Conservation (phyloP, 176 grass and related monocot species). For the Oryza australiensis region DNA sequence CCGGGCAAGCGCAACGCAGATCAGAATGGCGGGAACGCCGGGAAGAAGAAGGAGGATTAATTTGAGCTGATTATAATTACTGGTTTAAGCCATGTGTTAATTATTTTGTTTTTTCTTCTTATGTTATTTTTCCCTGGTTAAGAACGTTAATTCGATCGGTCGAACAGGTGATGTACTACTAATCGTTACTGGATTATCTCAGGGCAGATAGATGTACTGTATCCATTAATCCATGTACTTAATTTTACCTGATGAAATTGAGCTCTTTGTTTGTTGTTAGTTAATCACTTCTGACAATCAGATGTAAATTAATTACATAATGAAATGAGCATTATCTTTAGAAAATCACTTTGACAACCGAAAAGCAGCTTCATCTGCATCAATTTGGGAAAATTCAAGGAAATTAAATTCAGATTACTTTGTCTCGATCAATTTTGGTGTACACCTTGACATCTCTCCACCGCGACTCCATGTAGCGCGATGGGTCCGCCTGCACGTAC, state of each 20-base stretch:
- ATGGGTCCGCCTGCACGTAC: conserved; percentile 31
- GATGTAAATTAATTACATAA: too few relatives aligned
- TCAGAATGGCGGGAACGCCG: not conserved
- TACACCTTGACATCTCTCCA: conserved; percentile 41
- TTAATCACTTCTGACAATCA: not conserved
- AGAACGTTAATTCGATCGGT: not conserved
- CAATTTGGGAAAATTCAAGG: not conserved
- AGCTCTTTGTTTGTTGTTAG: not conserved
- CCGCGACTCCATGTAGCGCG: conserved; percentile 10
- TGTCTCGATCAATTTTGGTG: not conserved
- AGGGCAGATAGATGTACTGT: not conserved
- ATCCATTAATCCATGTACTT: not conserved
- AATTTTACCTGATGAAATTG: not conserved
- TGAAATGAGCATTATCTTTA: too few relatives aligned
- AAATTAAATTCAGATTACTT: too few relatives aligned
- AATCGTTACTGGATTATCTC: not conserved
- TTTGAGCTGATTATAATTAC: not conserved
- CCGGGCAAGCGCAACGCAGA: not conserved
- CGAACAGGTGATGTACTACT: not conserved
- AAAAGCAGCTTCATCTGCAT: not conserved
- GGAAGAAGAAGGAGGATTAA: not conserved
- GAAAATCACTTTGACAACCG: not conserved
- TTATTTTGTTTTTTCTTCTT: not conserved
- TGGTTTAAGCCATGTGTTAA: not conserved
- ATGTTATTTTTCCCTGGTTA: not conserved